Base-by-base conservation (phyloP, 2,329 filamentous ascomycete genomes). In the Elsinoe perseae region DNA sequence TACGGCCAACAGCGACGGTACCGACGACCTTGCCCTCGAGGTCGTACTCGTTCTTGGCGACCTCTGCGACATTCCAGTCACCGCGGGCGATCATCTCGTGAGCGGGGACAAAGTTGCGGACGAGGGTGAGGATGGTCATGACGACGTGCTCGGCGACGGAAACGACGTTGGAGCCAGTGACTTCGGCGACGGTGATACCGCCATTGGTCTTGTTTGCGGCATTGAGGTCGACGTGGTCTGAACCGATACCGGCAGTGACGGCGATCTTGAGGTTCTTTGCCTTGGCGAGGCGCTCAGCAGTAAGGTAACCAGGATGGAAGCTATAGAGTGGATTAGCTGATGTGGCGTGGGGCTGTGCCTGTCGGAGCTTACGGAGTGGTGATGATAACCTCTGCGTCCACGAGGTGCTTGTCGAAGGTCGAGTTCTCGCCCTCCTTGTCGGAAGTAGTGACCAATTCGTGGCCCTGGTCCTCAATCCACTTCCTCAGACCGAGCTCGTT, bases 251-350 rank as follows among this genome's bases (percentile, higher is more conserved):
- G 66, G 93, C 93, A 53, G 93, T 98, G 73, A 98, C 77, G 72
- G 92, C 92, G 61, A 98, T 80, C 84, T 97, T 97, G 69, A 98
- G 87, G 58, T 98, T 97, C 87, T 97, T 97, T 65, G 93, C 93
- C 80, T 93, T 95, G 68, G 89, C 89, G 57, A 98, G 84, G 70
- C 93, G 91, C 79, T 97, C 92, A 56, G 89, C 89, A 50, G 88
- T 97, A 58, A 98, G 86, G 80, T 98, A 98, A 63, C 92, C 93
- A 56, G 92, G 92, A 80, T 97, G 92, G 86, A 97, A 97, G 70
- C 89, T 95, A 65, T 56, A 42, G 16, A 9, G 18, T 14, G n/a
- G 16, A 20, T 52, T 10, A 55, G 38, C 21, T 14, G 10, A 18
- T 43, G 28, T 48, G 42, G 40, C 20, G 25, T 32, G 16, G 7